Evolutionary conservation across 1,284 basidiomycete genomes (phyloP).

Genomic region (Apiotrichum siamense): DNA sequence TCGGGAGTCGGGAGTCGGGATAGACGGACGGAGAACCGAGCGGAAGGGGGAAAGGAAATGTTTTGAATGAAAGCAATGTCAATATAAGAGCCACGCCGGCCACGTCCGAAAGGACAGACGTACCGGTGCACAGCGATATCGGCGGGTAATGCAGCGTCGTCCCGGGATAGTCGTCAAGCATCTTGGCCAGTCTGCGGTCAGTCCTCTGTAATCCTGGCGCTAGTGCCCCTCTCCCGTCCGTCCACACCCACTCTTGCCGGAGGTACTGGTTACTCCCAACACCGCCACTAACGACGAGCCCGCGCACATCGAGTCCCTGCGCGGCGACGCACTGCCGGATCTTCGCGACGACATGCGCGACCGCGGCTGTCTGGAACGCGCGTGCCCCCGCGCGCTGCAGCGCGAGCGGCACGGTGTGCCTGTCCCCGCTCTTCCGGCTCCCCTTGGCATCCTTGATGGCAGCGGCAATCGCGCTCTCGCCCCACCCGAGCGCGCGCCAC

Average conservation of each 20-base stretch:
- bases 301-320: conserved; percentile 50
- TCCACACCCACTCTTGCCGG: conserved; percentile 55
- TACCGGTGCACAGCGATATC: conserved; percentile 71
- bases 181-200: conserved; percentile 18
- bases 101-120: too few relatives aligned
- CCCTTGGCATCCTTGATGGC: too few relatives aligned
- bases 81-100: neutral
- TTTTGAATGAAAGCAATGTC: neutral
- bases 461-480: neutral
- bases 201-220: too few relatives aligned
- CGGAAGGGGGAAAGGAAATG: too few relatives aligned
- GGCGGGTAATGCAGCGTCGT: conserved; percentile 58
- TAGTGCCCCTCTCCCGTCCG: neutral
- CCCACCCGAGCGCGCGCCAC: neutral
- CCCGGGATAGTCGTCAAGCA: conserved; percentile 14
- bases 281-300: conserved; percentile 76
- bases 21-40: too few relatives aligned
- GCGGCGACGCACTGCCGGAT: conserved; percentile 57
- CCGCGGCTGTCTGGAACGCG: conserved; percentile 65
- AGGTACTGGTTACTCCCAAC: conserved; percentile 78
- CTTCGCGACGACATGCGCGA: conserved; percentile 69
- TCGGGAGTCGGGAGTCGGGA: too few relatives aligned
- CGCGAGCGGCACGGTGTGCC: conserved; percentile 2
- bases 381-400: conserved; percentile 53
- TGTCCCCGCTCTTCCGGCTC: conserved; percentile 2